These are phyloP conservation scores for Tolypocladium paradoxum DNA, from an alignment of 2,329 filamentous ascomycete species.

Conservation along the genomic window DNA sequence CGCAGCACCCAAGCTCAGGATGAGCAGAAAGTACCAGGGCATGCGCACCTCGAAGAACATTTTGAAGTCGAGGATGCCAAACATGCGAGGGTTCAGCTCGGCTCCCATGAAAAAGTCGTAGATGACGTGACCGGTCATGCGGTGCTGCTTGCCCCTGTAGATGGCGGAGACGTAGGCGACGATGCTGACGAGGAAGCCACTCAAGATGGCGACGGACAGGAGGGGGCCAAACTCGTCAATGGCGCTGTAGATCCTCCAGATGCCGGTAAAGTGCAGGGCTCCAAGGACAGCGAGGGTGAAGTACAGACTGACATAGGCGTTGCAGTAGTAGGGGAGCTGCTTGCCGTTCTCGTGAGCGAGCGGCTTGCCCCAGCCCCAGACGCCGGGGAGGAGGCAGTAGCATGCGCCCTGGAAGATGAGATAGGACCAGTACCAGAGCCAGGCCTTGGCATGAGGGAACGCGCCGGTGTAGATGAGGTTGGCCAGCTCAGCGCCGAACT, in stretches of 20 bases:
- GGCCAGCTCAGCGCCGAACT: constrained; percentile 64
- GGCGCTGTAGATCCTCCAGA: constrained; percentile 84
- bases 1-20: constrained; percentile 65
- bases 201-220: constrained; percentile 85
- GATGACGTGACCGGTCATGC: constrained; percentile 80
- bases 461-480: constrained; percentile 71
- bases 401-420: constrained; percentile 73
- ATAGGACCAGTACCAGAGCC: constrained; percentile 92
- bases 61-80: constrained; percentile 76
- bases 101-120: constrained; percentile 91
- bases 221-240: constrained; percentile 93
- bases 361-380: constrained; percentile 81
- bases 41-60: constrained; percentile 94
- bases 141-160: constrained; percentile 70
- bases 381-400: constrained; percentile 79
- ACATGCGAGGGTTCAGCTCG: constrained; percentile 77
- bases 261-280: constrained; percentile 67
- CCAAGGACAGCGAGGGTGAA: constrained; percentile 63
- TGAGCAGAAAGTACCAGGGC: constrained; percentile 84
- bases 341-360: constrained; percentile 72
- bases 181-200: constrained; percentile 73
- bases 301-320: constrained; percentile 79
- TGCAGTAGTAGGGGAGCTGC: constrained; percentile 92
- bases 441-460: constrained; percentile 72
- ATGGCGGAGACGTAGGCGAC: constrained; percentile 81